Percentiles rank a stretch among this genome's conserved stretches.
phyloP scores from a whole-genome alignment of 768 basidiomycete genomes.

The Tubosaeta brunneosetosa region DNA sequence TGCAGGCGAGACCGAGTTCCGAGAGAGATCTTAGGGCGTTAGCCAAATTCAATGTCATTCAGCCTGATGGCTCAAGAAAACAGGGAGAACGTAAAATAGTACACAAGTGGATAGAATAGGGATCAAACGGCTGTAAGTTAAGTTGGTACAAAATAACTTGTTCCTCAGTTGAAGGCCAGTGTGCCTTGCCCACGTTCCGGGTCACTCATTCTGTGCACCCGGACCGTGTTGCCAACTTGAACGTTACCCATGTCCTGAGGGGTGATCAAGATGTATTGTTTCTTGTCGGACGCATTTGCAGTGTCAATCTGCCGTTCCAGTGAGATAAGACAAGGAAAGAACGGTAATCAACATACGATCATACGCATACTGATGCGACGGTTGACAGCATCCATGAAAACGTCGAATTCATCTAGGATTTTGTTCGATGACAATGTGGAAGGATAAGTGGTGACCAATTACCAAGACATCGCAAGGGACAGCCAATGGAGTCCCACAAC shows the following conservation, averaged over 20 bases:
- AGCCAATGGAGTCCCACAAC: slow-evolving; percentile 93
- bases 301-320: slow-evolving; percentile 65
- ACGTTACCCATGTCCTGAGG: slow-evolving; percentile 89
- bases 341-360: slow-evolving; percentile 55
- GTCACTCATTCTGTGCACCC: slow-evolving; percentile 73
- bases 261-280: slow-evolving; percentile 93
- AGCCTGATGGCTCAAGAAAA: neutral
- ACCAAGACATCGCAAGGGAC: slow-evolving; percentile 91
- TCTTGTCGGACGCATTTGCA: slow-evolving; percentile 80
- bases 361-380: slow-evolving; percentile 92
- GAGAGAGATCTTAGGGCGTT: neutral
- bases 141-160: neutral
- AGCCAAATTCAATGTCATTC: neutral
- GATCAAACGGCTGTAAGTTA: slow-evolving; percentile 5
- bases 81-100: slow-evolving; percentile 1
- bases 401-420: slow-evolving; percentile 86
- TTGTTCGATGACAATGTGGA: slow-evolving; percentile 9
- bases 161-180: slow-evolving; percentile 31
- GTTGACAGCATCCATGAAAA: slow-evolving; percentile 95
- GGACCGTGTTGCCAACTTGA: slow-evolving; percentile 60
- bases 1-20: slow-evolving; percentile 5
- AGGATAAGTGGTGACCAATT: slow-evolving; percentile 15
- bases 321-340: slow-evolving; percentile 2
- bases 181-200: slow-evolving; percentile 65
- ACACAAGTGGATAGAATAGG: slow-evolving; percentile 7